phyloP scores from a whole-genome alignment of 495 filamentous ascomycete species.

The Parathielavia appendiculata region DNA sequence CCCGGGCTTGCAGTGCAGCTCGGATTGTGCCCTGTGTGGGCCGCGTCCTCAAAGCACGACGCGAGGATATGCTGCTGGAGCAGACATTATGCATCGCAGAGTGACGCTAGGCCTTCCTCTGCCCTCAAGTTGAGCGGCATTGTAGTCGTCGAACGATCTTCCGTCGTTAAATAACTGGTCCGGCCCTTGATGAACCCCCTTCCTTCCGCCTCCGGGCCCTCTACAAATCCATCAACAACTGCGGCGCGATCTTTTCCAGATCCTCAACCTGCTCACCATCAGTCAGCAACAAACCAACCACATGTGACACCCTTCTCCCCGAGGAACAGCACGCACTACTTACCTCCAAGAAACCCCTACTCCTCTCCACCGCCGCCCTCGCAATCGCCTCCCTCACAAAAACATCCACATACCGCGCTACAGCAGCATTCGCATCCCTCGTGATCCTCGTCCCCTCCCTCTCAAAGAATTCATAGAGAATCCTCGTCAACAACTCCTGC shows the following conservation, averaged over 20 bases:
- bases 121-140: too few species aligned
- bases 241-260: slow-evolving; percentile 85
- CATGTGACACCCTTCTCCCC: slow-evolving; percentile 32
- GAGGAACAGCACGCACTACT: slow-evolving; percentile 26
- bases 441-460: slow-evolving; percentile 65
- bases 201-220: not conserved
- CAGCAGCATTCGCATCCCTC: slow-evolving; percentile 69
- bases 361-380: slow-evolving; percentile 65
- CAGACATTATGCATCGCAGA: not conserved
- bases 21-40: too few species aligned
- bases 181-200: too few species aligned
- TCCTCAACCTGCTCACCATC: slow-evolving; percentile 58
- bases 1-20: too few species aligned
- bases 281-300: slow-evolving; percentile 10
- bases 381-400: slow-evolving; percentile 92
- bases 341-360: slow-evolving; percentile 70
- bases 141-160: too few species aligned
- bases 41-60: too few species aligned
- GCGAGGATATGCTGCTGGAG: not conserved
- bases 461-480: slow-evolving; percentile 76
- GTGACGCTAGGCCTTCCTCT: not conserved
- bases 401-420: slow-evolving; percentile 83
- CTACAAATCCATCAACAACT: slow-evolving; percentile 83
- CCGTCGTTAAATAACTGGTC: too few species aligned
- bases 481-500: slow-evolving; percentile 61